Evolutionary conservation across 805 yeast genomes (phyloP).

Genomic region (Komagataella pseudopastoris): DNA sequence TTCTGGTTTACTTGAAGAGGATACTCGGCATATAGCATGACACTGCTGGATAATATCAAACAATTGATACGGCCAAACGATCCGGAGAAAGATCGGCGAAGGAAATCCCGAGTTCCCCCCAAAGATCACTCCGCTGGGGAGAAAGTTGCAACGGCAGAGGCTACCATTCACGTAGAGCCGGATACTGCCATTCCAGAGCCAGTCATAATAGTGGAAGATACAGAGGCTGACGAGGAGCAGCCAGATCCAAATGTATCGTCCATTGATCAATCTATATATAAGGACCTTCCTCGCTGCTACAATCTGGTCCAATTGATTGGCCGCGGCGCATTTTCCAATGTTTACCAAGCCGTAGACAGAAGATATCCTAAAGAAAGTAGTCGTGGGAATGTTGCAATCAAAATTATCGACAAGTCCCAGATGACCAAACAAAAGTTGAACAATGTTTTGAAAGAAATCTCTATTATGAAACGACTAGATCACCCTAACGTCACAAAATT

Average conservation of each 20-base stretch:
- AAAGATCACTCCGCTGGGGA: background rate
- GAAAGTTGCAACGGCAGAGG: background rate
- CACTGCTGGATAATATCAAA: background rate
- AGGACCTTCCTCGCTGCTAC: slow-evolving; percentile 15
- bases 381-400: slow-evolving; percentile 43
- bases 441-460: slow-evolving; percentile 57
- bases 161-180: background rate
- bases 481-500: slow-evolving; percentile 52
- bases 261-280: slow-evolving; percentile 5
- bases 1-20: background rate
- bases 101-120: background rate
- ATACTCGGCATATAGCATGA: background rate
- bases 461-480: slow-evolving; percentile 51
- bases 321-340: slow-evolving; percentile 86
- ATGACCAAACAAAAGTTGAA: slow-evolving; percentile 37
- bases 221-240: background rate
- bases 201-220: background rate
- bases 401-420: slow-evolving; percentile 52
- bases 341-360: slow-evolving; percentile 53
- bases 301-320: slow-evolving; percentile 30
- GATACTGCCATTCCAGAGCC: background rate
- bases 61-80: background rate
- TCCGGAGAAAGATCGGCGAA: background rate
- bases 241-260: background rate
- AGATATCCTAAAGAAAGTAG: slow-evolving; percentile 15